phyloP scores from a whole-genome alignment of 345 rosid species.

The Euphorbia tirucalli region DNA sequence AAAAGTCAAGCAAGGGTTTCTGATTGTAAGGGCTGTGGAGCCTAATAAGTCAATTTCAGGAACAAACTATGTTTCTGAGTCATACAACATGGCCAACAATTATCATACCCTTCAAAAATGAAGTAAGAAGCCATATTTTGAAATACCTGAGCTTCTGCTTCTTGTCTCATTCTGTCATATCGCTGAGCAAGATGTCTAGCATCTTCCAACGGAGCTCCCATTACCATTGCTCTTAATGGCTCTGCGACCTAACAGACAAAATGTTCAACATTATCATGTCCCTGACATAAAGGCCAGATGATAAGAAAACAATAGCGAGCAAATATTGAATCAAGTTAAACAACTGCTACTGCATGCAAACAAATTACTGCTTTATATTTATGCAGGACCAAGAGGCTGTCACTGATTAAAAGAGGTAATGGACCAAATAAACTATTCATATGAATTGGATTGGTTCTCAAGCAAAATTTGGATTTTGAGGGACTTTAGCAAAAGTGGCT shows the following conservation, averaged over 20 bases:
- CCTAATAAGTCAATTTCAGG: background rate
- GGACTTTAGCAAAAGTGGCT: background rate
- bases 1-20: background rate
- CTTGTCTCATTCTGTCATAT: conserved; percentile 91
- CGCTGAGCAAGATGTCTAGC: conserved; percentile 97
- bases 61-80: background rate
- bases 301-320: background rate
- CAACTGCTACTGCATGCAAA: background rate
- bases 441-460: background rate
- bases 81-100: background rate
- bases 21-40: background rate
- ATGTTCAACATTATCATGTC: conserved; percentile 19
- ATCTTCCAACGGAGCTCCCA: conserved; percentile 92
- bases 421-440: background rate
- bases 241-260: conserved; percentile 71
- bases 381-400: background rate
- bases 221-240: conserved; percentile 91
- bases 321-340: background rate
- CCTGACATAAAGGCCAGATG: background rate
- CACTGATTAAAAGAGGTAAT: background rate
- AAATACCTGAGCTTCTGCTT: conserved; percentile 89
- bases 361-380: background rate
- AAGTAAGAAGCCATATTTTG: conserved; percentile 7
- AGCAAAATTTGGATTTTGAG: background rate
- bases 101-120: conserved; percentile 1